These are phyloP conservation scores for Solanum virginianum DNA, from an alignment of 257 asterid species.

Conservation along the genomic window DNA sequence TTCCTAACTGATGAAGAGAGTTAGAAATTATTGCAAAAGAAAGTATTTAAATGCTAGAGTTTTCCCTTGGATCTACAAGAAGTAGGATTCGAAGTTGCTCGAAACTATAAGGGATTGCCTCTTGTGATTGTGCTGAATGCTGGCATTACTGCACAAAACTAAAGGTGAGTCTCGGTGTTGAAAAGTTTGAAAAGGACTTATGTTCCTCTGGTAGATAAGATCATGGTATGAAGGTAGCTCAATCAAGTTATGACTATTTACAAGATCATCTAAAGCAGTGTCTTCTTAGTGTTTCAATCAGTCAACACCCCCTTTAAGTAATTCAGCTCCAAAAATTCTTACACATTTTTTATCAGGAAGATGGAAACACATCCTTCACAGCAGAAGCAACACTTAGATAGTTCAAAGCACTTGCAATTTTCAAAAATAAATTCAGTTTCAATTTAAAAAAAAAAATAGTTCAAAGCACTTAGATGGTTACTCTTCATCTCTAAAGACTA, in stretches of 20 bases:
- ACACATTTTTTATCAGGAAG: constrained; percentile 21
- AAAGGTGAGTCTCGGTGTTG: background rate
- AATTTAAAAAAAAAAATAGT: too few species aligned
- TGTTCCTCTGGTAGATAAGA: background rate
- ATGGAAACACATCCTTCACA: constrained; percentile 87
- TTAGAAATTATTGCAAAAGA: background rate
- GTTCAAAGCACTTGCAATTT: constrained; percentile 28
- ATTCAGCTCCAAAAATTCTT: background rate
- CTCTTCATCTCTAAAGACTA: too few species aligned
- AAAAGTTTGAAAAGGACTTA: background rate
- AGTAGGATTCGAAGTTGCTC: background rate
- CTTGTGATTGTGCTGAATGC: background rate
- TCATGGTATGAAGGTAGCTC: too few species aligned
- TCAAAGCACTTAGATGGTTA: too few species aligned
- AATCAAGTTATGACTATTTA: too few species aligned
- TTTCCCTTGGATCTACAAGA: background rate
- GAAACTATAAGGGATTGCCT: background rate
- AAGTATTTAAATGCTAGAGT: background rate
- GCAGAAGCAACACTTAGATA: constrained; percentile 91
- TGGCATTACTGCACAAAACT: background rate
- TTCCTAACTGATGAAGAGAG: too few species aligned
- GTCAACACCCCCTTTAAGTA: too few species aligned
- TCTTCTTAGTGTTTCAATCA: too few species aligned
- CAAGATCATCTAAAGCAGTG: too few species aligned
- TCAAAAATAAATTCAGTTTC: too few species aligned